These are phyloP conservation scores for Paspalum vaginatum DNA, from an alignment of 176 grass and related monocot species.

Conservation along the genomic window DNA sequence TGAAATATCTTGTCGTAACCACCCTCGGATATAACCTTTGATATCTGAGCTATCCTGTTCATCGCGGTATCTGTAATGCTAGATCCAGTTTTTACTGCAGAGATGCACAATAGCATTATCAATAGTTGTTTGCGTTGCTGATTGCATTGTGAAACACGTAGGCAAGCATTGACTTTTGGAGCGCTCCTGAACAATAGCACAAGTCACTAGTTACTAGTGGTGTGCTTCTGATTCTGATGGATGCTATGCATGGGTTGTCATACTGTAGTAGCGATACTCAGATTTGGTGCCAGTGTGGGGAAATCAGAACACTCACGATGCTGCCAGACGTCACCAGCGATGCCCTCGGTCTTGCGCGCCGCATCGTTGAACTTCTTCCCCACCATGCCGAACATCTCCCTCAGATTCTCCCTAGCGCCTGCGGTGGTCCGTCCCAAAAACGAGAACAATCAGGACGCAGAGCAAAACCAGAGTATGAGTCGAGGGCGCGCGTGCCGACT, in stretches of 20 bases:
- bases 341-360: slow-evolving; percentile 60
- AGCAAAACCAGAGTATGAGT: not conserved
- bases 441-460: not conserved
- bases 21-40: slow-evolving; percentile 62
- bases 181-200: not conserved
- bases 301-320: slow-evolving; percentile 44
- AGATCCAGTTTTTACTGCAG: slow-evolving; percentile 56
- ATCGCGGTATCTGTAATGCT: slow-evolving; percentile 52
- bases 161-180: not conserved
- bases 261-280: not conserved
- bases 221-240: not conserved
- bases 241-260: not conserved
- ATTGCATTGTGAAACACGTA: not conserved
- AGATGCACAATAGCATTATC: not conserved
- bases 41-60: slow-evolving; percentile 54
- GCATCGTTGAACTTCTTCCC: slow-evolving; percentile 59
- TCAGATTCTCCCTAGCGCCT: slow-evolving; percentile 48
- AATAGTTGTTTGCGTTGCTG: not conserved
- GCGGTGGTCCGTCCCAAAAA: not conserved
- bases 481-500: not conserved
- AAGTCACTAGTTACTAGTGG: not conserved
- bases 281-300: not conserved
- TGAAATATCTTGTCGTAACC: slow-evolving; percentile 64
- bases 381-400: slow-evolving; percentile 47
- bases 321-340: slow-evolving; percentile 66